Percentiles rank a stretch among this genome's conserved stretches.
These are phyloP conservation scores for Pichia membranifaciens DNA, from an alignment of 805 yeast genomes.

Conservation along the genomic window DNA sequence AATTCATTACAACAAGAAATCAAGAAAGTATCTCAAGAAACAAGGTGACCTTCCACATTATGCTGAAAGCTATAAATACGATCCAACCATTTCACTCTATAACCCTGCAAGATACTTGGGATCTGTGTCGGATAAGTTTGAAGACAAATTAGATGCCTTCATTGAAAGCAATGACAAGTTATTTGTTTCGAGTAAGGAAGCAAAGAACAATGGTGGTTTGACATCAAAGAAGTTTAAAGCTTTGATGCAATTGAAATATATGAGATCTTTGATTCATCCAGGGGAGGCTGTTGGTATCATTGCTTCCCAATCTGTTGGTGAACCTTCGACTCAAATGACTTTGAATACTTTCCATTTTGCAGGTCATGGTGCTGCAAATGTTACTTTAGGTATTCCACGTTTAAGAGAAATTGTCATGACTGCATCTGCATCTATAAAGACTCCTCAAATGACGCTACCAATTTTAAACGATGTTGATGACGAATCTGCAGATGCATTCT, in stretches of 20 bases:
- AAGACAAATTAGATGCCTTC: constrained; percentile 68
- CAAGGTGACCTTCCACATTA: constrained; percentile 58
- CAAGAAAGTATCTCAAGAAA: constrained; percentile 64
- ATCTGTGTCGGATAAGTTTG: constrained; percentile 86
- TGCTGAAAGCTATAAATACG: constrained; percentile 58
- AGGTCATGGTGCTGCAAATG: constrained; percentile 99
- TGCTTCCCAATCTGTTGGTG: constrained; percentile 98
- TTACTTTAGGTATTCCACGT: constrained; percentile 98
- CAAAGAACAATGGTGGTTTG: constrained; percentile 41
- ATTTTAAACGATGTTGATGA: constrained; percentile 73
- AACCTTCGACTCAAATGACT: constrained; percentile 99
- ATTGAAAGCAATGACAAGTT: constrained; percentile 48
- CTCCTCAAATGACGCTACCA: constrained; percentile 99
- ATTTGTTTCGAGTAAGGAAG: constrained; percentile 51
- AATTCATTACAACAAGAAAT: constrained; percentile 72
- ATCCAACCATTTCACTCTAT: constrained; percentile 80
- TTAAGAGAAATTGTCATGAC: constrained; percentile 99
- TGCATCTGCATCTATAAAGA: constrained; percentile 88
- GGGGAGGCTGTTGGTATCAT: constrained; percentile 98
- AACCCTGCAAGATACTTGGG: constrained; percentile 91
- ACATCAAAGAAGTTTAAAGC: constrained; percentile 86
- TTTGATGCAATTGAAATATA: constrained; percentile 95
- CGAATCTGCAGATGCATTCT: constrained; percentile 85
- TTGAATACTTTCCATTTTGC: constrained; percentile 96
- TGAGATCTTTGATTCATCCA: constrained; percentile 91